phyloP scores from a whole-genome alignment of 2,329 filamentous ascomycete species.

The Canariomyces notabilis region DNA sequence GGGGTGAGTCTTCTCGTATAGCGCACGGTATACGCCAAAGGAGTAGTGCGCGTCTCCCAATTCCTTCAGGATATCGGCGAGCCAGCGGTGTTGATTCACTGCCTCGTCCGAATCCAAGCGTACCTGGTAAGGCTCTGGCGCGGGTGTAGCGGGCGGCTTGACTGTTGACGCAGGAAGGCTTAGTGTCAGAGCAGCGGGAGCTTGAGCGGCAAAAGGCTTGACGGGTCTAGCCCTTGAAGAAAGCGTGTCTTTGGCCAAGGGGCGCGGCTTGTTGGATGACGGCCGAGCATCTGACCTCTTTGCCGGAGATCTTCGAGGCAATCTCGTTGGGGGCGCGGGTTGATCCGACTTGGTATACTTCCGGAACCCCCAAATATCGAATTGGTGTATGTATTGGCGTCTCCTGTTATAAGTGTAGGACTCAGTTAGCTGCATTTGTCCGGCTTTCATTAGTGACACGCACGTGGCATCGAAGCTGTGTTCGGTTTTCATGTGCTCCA shows the following conservation, averaged over 20 bases:
- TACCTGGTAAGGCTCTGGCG: background rate
- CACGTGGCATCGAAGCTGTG: slow-evolving; percentile 18
- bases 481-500: slow-evolving; percentile 12
- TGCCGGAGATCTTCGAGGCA: background rate
- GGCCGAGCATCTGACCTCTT: background rate
- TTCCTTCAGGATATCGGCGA: slow-evolving; percentile 11
- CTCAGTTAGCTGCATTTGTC: background rate
- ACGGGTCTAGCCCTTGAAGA: too few species aligned
- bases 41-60: slow-evolving; percentile 9
- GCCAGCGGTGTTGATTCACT: background rate
- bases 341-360: slow-evolving; percentile 15
- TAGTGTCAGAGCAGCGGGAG: background rate
- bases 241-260: too few species aligned
- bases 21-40: slow-evolving; percentile 5
- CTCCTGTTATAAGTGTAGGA: slow-evolving; percentile 6
- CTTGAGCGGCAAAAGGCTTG: background rate
- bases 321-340: too few species aligned
- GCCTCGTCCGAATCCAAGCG: background rate
- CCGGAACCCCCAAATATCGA: slow-evolving; percentile 12
- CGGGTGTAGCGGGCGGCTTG: background rate
- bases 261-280: background rate
- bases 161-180: background rate
- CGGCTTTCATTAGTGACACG: too few species aligned
- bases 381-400: slow-evolving; percentile 16
- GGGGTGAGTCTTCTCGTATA: too few species aligned